Conservation (phyloP, 2,329 filamentous ascomycete genomes). For the Leptographium lundbergii region DNA sequence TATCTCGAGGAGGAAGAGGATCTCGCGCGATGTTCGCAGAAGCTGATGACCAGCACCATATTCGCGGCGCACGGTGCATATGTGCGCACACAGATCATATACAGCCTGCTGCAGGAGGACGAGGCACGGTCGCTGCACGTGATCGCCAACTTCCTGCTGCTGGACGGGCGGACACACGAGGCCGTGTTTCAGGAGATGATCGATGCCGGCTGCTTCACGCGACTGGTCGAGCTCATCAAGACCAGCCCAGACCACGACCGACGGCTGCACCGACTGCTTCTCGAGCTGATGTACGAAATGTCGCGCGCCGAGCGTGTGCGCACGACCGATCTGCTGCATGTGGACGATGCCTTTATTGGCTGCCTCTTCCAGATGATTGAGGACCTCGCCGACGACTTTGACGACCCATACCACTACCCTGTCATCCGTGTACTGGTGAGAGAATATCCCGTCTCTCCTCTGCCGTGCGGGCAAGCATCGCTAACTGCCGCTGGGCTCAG, state of each 20-base stretch:
- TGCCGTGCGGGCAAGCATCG: background rate
- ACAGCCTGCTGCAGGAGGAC: constrained; percentile 84
- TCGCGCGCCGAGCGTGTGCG: constrained; percentile 76
- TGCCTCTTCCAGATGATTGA: constrained; percentile 84
- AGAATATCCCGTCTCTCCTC: background rate
- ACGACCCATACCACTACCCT: constrained; percentile 92
- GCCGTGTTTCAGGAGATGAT: constrained; percentile 78
- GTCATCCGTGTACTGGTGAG: constrained; percentile 83
- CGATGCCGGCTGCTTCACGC: constrained; percentile 67
- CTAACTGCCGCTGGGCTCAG: constrained; percentile 27
- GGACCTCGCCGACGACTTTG: constrained; percentile 69
- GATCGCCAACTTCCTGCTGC: constrained; percentile 71
- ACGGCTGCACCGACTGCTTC: constrained; percentile 63
- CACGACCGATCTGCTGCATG: constrained; percentile 61
- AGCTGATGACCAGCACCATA: constrained; percentile 61
- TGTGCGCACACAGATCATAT: constrained; percentile 83
- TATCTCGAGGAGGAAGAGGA: constrained; percentile 68
- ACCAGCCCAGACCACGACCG: constrained; percentile 51
- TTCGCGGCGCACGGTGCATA: constrained; percentile 70
- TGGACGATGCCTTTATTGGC: constrained; percentile 68
- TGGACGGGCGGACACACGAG: constrained; percentile 73
- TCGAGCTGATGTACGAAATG: constrained; percentile 94
- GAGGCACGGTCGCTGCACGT: constrained; percentile 68
- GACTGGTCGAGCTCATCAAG: constrained; percentile 71
- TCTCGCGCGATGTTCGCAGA: constrained; percentile 66